Percentiles rank a stretch among this genome's conserved stretches.
These are phyloP conservation scores for Tubosaeta sp. DNA, from an alignment of 768 basidiomycete species.

Conservation along the genomic window DNA sequence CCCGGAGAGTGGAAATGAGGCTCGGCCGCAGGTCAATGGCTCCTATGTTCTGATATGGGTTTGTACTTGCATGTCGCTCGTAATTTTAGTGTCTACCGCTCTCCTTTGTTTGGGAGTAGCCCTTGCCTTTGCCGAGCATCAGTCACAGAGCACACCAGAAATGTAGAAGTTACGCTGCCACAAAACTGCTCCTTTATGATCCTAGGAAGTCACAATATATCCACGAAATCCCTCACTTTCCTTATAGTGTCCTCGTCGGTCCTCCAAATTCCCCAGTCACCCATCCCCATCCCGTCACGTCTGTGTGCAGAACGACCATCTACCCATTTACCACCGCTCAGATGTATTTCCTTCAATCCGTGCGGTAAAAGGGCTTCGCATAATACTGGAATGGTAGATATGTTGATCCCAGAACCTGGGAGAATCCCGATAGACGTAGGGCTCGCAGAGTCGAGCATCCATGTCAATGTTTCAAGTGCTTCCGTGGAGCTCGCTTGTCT, in stretches of 20 bases:
- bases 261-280: slow-evolving; percentile 68
- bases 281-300: slow-evolving; percentile 66
- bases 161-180: too few species aligned
- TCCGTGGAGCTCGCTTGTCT: slow-evolving; percentile 34
- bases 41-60: too few species aligned
- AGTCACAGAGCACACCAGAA: too few species aligned
- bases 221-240: slow-evolving; percentile 47
- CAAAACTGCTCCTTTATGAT: too few species aligned
- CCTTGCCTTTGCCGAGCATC: too few species aligned
- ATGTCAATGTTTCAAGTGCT: slow-evolving; percentile 39
- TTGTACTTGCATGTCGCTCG: too few species aligned
- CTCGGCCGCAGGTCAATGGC: too few species aligned
- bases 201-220: slow-evolving; percentile 15
- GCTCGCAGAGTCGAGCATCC: slow-evolving; percentile 33
- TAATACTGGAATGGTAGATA: slow-evolving; percentile 45
- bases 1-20: too few species aligned
- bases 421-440: slow-evolving; percentile 39
- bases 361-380: slow-evolving; percentile 48
- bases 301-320: slow-evolving; percentile 50
- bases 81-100: too few species aligned
- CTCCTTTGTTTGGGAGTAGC: too few species aligned
- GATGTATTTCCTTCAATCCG: slow-evolving; percentile 65
- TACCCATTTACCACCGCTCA: slow-evolving; percentile 68
- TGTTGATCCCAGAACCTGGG: slow-evolving; percentile 74
- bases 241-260: slow-evolving; percentile 52